A percentile compares a stretch with the other conserved stretches of the same genome.
phyloP scores from a whole-genome alignment of 2,329 filamentous ascomycete species.

The Pleurostoma richardsiae region DNA sequence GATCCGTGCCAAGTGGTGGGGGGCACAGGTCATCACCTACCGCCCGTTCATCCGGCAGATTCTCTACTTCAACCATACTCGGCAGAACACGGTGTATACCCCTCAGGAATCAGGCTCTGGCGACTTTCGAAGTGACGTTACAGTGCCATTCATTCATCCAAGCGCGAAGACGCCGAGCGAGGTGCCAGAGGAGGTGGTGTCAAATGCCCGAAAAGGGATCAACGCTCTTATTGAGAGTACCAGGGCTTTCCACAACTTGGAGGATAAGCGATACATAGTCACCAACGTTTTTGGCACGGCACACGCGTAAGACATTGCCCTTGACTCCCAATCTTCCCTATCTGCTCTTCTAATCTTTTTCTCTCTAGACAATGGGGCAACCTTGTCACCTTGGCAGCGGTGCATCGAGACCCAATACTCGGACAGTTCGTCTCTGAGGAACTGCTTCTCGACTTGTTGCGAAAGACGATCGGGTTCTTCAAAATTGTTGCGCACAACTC shows the following conservation, averaged over 20 bases:
- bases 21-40: conserved; percentile 83
- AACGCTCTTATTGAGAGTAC: conserved; percentile 80
- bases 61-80: conserved; percentile 36
- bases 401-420: conserved; percentile 63
- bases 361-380: conserved; percentile 86
- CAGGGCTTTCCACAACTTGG: conserved; percentile 66
- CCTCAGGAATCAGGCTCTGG: too few species aligned
- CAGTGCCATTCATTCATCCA: too few species aligned
- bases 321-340: background rate
- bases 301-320: conserved; percentile 70
- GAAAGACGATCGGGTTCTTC: conserved; percentile 73
- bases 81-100: too few species aligned
- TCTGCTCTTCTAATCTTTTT: background rate
- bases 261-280: conserved; percentile 67
- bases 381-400: conserved; percentile 81
- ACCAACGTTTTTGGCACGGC: conserved; percentile 97
- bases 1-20: conserved; percentile 90
- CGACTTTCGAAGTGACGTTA: too few species aligned
- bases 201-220: conserved; percentile 59
- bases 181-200: conserved; percentile 40
- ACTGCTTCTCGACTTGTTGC: conserved; percentile 56
- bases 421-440: conserved; percentile 49
- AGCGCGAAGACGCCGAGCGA: conserved; percentile 26
- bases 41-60: conserved; percentile 65
- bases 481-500: conserved; percentile 64